These are phyloP conservation scores for Bryum argenteum DNA, from an alignment of 225 moss, liverwort and hornwort species.

Conservation along the genomic window DNA sequence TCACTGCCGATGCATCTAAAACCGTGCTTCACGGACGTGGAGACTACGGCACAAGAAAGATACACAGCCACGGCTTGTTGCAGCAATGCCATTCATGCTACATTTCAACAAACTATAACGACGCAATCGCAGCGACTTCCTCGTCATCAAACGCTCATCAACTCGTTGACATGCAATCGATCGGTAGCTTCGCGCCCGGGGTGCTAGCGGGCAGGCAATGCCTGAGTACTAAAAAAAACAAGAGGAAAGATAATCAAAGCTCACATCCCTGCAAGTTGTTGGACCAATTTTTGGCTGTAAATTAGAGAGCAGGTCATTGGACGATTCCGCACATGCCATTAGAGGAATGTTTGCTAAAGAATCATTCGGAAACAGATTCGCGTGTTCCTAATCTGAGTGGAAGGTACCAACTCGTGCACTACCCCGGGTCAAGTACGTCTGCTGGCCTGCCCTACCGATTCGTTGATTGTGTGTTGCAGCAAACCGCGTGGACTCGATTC, in stretches of 20 bases:
- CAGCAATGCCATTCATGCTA: background rate
- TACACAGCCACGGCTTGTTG: background rate
- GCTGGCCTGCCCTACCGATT: background rate
- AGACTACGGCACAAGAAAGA: background rate
- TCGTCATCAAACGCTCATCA: background rate
- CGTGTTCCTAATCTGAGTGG: constrained; percentile 9
- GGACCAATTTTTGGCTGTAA: constrained; percentile 14
- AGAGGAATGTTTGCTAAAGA: background rate
- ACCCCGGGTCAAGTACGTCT: constrained; percentile 12
- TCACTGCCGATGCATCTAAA: background rate
- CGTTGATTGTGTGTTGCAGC: background rate
- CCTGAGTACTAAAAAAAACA: background rate
- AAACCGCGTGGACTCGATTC: constrained; percentile 32
- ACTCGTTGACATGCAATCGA: constrained; percentile 11
- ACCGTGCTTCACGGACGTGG: background rate
- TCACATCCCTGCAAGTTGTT: constrained; percentile 21
- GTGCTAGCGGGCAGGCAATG: too few species aligned
- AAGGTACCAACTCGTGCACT: constrained; percentile 10
- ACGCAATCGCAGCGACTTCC: constrained; percentile 17
- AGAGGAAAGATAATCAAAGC: background rate
- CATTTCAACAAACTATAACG: background rate
- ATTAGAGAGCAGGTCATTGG: background rate
- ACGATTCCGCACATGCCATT: background rate
- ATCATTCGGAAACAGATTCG: constrained; percentile 5
- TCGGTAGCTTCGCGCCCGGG: background rate